phyloP scores from a whole-genome alignment of 768 basidiomycete genomes.

The Leccinum rimulosum region DNA sequence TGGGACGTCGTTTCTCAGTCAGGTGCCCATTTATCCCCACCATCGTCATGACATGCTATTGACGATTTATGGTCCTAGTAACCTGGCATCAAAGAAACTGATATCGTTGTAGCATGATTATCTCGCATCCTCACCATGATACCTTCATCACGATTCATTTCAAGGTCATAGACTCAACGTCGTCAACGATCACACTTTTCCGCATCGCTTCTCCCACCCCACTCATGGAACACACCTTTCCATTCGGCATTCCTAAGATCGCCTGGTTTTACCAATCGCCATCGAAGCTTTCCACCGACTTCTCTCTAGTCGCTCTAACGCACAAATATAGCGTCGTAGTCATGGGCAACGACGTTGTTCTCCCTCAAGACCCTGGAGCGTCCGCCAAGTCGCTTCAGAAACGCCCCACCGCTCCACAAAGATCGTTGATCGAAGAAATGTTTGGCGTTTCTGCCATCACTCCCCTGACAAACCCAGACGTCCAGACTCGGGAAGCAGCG shows the following conservation, averaged over 20 bases:
- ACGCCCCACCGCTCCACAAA: too few relatives aligned
- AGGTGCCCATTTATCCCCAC: slow-evolving; percentile 40
- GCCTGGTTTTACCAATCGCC: slow-evolving; percentile 35
- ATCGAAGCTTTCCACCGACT: slow-evolving; percentile 33
- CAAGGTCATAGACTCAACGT: slow-evolving; percentile 28
- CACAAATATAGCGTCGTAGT: too few relatives aligned
- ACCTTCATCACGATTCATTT: slow-evolving; percentile 57
- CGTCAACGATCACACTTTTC: slow-evolving; percentile 50
- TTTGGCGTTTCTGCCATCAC: too few relatives aligned
- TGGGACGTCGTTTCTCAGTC: slow-evolving; percentile 71
- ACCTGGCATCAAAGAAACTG: slow-evolving; percentile 51
- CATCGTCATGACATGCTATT: neutral
- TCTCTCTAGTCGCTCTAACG: too few relatives aligned
- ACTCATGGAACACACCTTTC: slow-evolving; percentile 43
- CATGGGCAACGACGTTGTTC: too few relatives aligned
- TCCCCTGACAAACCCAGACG: slow-evolving; percentile 20
- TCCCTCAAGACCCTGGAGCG: too few relatives aligned
- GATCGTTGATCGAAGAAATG: too few relatives aligned
- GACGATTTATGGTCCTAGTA: slow-evolving; percentile 40
- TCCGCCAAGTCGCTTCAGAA: too few relatives aligned
- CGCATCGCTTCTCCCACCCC: slow-evolving; percentile 44
- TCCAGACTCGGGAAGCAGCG: slow-evolving; percentile 15
- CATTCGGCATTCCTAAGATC: slow-evolving; percentile 60
- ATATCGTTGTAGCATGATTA: slow-evolving; percentile 40
- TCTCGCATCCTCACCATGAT: slow-evolving; percentile 56